These are phyloP conservation scores for Zangia roseola DNA, from an alignment of 768 basidiomycete species.

Conservation along the genomic window DNA sequence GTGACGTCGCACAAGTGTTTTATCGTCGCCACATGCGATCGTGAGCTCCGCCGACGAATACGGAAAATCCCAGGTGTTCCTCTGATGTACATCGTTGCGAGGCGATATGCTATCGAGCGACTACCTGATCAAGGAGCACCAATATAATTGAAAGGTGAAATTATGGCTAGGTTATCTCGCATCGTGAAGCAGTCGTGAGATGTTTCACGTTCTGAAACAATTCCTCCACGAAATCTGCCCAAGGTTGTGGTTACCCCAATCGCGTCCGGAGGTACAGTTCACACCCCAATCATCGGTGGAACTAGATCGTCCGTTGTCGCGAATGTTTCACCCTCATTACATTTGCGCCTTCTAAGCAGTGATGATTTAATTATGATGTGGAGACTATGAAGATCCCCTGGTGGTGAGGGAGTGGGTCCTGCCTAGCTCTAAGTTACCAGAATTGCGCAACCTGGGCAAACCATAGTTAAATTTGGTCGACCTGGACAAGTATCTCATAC, in stretches of 20 bases:
- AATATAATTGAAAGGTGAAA: slow-evolving; percentile 29
- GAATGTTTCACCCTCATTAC: background rate
- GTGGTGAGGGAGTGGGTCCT: background rate
- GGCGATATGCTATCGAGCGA: slow-evolving; percentile 91
- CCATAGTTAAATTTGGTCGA: background rate
- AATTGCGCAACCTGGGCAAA: background rate
- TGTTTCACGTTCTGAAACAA: background rate
- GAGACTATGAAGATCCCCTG: background rate
- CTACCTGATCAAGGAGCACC: slow-evolving; percentile 93
- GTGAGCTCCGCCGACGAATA: slow-evolving; percentile 88
- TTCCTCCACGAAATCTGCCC: background rate
- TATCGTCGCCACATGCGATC: slow-evolving; percentile 96
- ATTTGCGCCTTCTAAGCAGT: background rate
- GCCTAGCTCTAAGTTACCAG: background rate
- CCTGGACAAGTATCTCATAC: background rate
- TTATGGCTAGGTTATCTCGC: background rate
- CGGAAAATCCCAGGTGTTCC: slow-evolving; percentile 92
- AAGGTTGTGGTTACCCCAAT: background rate
- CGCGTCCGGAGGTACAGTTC: background rate
- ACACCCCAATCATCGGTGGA: background rate
- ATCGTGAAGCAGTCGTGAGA: background rate
- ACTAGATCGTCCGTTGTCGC: background rate
- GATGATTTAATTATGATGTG: background rate
- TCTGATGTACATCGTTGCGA: slow-evolving; percentile 94
- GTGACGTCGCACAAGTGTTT: slow-evolving; percentile 95